Evolutionary conservation across 2,329 filamentous ascomycete species (phyloP).

Genomic region (Daldinia sp.): DNA sequence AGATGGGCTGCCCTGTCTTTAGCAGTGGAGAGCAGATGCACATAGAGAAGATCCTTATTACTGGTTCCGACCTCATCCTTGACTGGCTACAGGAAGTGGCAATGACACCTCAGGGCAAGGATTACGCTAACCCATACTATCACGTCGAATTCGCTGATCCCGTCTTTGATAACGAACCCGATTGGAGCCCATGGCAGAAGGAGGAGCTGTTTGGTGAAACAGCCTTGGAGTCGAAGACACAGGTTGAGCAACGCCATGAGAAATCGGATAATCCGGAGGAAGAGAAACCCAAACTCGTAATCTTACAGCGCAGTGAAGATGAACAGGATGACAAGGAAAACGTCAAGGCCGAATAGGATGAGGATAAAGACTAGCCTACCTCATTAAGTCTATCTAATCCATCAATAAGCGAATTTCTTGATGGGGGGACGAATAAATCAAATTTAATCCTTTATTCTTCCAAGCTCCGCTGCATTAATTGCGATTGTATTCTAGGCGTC

Average conservation of each 20-base stretch:
- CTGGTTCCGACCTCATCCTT: slow-evolving; percentile 62
- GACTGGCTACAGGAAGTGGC: slow-evolving; percentile 67
- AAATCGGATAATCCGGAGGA: neutral
- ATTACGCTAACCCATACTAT: slow-evolving; percentile 53
- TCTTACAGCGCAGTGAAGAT: neutral
- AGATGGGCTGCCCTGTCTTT: slow-evolving; percentile 71
- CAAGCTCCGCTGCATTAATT: neutral
- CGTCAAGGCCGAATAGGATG: neutral
- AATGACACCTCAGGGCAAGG: slow-evolving; percentile 44
- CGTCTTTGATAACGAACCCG: slow-evolving; percentile 35
- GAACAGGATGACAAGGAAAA: neutral
- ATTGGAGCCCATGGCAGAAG: slow-evolving; percentile 41
- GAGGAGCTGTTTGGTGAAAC: neutral
- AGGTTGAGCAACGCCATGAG: neutral
- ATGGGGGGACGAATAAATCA: neutral
- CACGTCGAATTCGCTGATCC: slow-evolving; percentile 41
- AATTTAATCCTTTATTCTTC: neutral
- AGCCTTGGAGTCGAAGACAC: neutral
- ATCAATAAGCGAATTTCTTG: too few species aligned
- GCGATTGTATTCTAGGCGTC: neutral
- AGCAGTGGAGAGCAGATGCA: slow-evolving; percentile 69
- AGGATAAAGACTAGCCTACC: neutral
- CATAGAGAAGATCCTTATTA: slow-evolving; percentile 69
- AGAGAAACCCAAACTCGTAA: neutral
- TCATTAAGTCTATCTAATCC: neutral